phyloP scores from a whole-genome alignment of 805 yeast genomes.

The Candida loeiensis region DNA sequence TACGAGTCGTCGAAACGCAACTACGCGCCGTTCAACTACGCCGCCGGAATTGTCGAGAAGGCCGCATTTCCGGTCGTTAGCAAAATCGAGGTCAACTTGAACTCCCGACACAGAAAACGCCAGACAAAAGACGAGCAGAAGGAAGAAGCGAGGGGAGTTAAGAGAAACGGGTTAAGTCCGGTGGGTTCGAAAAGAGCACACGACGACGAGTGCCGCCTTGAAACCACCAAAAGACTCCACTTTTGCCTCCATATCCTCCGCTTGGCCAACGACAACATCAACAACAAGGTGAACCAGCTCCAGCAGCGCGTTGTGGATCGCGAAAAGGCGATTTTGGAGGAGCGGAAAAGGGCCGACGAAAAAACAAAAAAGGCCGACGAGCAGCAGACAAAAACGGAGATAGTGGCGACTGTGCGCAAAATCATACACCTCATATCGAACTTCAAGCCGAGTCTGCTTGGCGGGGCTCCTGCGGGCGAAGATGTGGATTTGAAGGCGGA shows the following conservation, averaged over 20 bases:
- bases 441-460: constrained; percentile 48
- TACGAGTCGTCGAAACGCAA: constrained; percentile 44
- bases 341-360: constrained; percentile 16
- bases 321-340: constrained; percentile 34
- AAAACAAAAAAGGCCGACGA: constrained; percentile 12
- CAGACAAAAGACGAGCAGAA: constrained; percentile 10
- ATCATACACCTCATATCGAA: constrained; percentile 83
- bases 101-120: constrained; percentile 27
- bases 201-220: constrained; percentile 42
- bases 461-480: constrained; percentile 14
- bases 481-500: constrained; percentile 49
- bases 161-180: constrained; percentile 13
- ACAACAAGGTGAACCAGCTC: constrained; percentile 59
- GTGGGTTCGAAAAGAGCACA: constrained; percentile 13
- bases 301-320: constrained; percentile 48
- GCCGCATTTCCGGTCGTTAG: constrained; percentile 54
- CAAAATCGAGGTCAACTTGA: constrained; percentile 45
- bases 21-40: constrained; percentile 52
- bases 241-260: constrained; percentile 77
- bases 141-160: too few relatives aligned
- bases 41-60: constrained; percentile 57
- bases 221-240: constrained; percentile 69
- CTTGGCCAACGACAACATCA: constrained; percentile 75
- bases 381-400: constrained; percentile 67
- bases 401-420: constrained; percentile 83